These are phyloP conservation scores for Ceratocystis lukuohia DNA, from an alignment of 2,329 filamentous ascomycete genomes.

Conservation along the genomic window DNA sequence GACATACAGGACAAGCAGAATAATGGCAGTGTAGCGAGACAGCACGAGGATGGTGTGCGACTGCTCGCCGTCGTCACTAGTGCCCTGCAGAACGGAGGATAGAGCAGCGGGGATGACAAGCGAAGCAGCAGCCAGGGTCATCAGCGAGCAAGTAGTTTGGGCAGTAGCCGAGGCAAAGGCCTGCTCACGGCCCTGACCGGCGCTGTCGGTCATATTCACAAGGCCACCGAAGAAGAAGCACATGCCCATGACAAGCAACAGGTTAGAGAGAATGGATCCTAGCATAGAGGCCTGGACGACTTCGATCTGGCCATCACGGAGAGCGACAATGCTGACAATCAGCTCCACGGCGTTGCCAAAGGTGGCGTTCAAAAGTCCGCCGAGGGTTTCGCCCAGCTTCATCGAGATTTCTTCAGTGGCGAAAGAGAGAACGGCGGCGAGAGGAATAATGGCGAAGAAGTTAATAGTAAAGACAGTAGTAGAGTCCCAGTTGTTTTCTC, in stretches of 20 bases:
- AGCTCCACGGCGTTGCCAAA: slow-evolving; percentile 72
- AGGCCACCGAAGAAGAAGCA: slow-evolving; percentile 67
- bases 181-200: slow-evolving; percentile 52
- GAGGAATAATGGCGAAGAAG: slow-evolving; percentile 66
- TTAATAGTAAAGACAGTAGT: slow-evolving; percentile 61
- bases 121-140: slow-evolving; percentile 63
- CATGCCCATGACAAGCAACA: slow-evolving; percentile 73
- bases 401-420: slow-evolving; percentile 64
- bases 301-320: slow-evolving; percentile 73
- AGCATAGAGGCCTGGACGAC: slow-evolving; percentile 98
- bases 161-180: slow-evolving; percentile 63
- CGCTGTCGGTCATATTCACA: slow-evolving; percentile 42
- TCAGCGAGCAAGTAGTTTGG: slow-evolving; percentile 61
- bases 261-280: slow-evolving; percentile 86
- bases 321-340: slow-evolving; percentile 81
- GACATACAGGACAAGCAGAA: slow-evolving; percentile 60
- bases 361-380: slow-evolving; percentile 61
- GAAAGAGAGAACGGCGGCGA: slow-evolving; percentile 61
- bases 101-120: slow-evolving; percentile 67
- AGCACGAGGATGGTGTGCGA: slow-evolving; percentile 51
- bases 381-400: slow-evolving; percentile 59
- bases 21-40: slow-evolving; percentile 63
- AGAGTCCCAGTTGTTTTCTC: slow-evolving; percentile 47
- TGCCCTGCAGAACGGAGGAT: slow-evolving; percentile 47
- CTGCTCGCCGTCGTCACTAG: slow-evolving; percentile 31